Base-by-base conservation (phyloP, 345 rosid species). In the Hevea brasiliensis region DNA sequence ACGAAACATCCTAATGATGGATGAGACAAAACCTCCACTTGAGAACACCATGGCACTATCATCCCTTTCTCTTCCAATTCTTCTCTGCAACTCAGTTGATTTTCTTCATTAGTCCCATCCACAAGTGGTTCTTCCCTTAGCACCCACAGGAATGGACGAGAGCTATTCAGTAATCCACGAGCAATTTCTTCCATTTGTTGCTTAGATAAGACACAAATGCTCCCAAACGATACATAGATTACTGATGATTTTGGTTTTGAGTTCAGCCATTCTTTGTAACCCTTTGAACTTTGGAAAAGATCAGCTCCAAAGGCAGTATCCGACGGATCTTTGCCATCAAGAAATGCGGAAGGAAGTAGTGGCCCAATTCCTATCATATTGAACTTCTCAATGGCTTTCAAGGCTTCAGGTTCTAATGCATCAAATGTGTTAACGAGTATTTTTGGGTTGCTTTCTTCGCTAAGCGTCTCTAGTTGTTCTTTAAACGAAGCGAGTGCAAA, bases 31-130 rank as follows among this genome's bases (percentile, higher is more conserved):
- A 90, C 91, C 71, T 81, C 82, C 61, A 84, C 77, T 80, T 92
- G 96, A 8, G 81, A 77, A 37, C 97, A 92, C 97, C 97, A 92
- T 0, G 87, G 72, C 45, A 90, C 85, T 45, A 90, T 78, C 86
- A 79, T 75, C 35, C 93, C 96, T 69, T 73, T 76, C 21, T 79
- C 61, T 42, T 87, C 82, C 7, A 92, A 44, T 74, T 86, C 92
- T 59, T 84, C 81, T 57, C 35, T 81, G 23, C 70, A 80, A 55
- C 78, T 79, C n/a, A 62, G 72, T 7, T 15, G 68, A 21, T 81
- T 85, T 59, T 77, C 82, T 8, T 71, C 81, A 27, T 61, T 74
- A 9, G 37, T 40, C 15, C 27, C 61, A 21, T 65, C 59, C 8
- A 48, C 9, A 0, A 60, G 32, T 21, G 35, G 67, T 5, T 54